These are phyloP conservation scores for Hippophae tibetana DNA, from an alignment of 306 rosid genomes.

Conservation along the genomic window DNA sequence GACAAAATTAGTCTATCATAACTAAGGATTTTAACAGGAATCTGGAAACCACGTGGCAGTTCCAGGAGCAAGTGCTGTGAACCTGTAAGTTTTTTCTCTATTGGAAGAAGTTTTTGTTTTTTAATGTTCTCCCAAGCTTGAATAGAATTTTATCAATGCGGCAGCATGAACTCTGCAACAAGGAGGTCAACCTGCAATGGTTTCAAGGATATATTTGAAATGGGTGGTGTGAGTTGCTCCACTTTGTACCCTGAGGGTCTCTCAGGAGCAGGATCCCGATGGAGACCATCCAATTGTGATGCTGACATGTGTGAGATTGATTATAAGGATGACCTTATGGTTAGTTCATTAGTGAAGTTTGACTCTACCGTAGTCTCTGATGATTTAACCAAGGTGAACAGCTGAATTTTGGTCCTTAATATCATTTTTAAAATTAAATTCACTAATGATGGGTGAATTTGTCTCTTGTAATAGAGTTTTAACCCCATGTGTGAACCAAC, in stretches of 20 bases:
- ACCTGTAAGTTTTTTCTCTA: conserved; percentile 42
- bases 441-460: conserved; percentile 10
- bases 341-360: conserved; percentile 43
- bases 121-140: conserved; percentile 9
- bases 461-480: conserved; percentile 55
- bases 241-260: conserved; percentile 34
- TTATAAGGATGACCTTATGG: conserved; percentile 48
- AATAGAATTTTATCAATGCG: conserved; percentile 20
- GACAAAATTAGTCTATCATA: conserved; percentile 1
- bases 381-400: conserved; percentile 51
- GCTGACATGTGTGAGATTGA: conserved; percentile 81
- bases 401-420: conserved; percentile 9
- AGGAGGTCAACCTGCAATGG: conserved; percentile 53
- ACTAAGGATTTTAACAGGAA: conserved; percentile 36
- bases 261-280: conserved; percentile 35
- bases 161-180: conserved; percentile 38
- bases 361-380: conserved; percentile 32
- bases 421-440: conserved; percentile 15
- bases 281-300: conserved; percentile 38
- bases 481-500: conserved; percentile 71
- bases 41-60: conserved; percentile 39
- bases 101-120: conserved; percentile 6
- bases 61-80: conserved; percentile 40
- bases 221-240: conserved; percentile 59
- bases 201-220: conserved; percentile 58